Evolutionary conservation across 2,329 filamentous ascomycete species (phyloP).

Genomic region (Fusarium transvaalense): DNA sequence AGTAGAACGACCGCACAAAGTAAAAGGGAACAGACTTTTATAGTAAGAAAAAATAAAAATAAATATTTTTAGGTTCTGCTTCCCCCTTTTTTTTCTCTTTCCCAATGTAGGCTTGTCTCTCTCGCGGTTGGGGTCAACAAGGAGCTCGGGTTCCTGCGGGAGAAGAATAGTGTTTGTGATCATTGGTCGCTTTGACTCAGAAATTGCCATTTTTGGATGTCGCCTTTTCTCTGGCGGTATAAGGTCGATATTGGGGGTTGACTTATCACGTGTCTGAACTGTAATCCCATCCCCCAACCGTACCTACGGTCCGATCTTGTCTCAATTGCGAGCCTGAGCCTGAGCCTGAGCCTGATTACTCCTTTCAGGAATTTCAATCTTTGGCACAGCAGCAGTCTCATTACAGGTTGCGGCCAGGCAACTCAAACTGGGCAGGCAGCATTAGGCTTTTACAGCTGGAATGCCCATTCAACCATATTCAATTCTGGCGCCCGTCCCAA

Average conservation of each 20-base stretch:
- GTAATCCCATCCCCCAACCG: conserved; percentile 34
- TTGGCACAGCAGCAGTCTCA: conserved; percentile 47
- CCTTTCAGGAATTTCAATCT: conserved; percentile 28
- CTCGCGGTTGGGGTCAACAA: conserved; percentile 40
- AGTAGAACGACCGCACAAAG: conserved; percentile 23
- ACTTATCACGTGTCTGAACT: conserved; percentile 45
- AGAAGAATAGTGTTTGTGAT: conserved; percentile 37
- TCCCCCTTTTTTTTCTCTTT: not conserved
- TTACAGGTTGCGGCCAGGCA: conserved; percentile 52
- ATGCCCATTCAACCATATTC: conserved; percentile 53
- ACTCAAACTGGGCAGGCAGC: conserved; percentile 49
- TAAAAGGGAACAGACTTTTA: not conserved
- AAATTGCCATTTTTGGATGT: conserved; percentile 43
- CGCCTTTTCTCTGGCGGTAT: conserved; percentile 37
- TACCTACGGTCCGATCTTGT: conserved; percentile 7
- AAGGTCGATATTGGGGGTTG: conserved; percentile 26
- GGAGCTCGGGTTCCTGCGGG: conserved; percentile 38
- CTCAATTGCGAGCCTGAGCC: conserved; percentile 3
- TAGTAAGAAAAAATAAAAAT: not conserved
- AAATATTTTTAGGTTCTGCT: not conserved
- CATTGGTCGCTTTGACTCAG: conserved; percentile 41
- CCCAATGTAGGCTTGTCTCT: conserved; percentile 14
- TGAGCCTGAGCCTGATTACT: conserved; percentile 25
- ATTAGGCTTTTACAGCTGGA: conserved; percentile 51
- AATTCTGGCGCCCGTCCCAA: conserved; percentile 51